These are phyloP conservation scores for Solanum okadae DNA, from an alignment of 257 asterid genomes.

Conservation along the genomic window DNA sequence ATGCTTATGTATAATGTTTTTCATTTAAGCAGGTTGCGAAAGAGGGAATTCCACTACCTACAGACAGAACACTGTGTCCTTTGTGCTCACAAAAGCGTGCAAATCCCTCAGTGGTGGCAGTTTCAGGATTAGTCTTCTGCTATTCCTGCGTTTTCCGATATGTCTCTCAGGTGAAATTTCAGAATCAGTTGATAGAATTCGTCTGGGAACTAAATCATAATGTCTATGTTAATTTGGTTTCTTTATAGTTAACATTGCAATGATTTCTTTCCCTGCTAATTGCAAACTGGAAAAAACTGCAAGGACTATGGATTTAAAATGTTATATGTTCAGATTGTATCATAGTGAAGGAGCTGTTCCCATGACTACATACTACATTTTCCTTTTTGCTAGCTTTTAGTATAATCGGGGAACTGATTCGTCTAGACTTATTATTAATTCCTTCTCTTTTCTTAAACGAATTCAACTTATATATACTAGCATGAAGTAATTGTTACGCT, in stretches of 20 bases:
- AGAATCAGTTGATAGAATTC: neutral
- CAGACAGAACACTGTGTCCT: conserved; percentile 73
- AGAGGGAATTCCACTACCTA: conserved; percentile 86
- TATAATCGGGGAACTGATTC: neutral
- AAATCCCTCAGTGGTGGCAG: conserved; percentile 83
- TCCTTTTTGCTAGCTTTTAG: neutral
- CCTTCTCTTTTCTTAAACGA: neutral
- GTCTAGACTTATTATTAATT: neutral
- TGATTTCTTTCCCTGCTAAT: neutral
- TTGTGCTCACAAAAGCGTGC: conserved; percentile 80
- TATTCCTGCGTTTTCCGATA: conserved; percentile 89
- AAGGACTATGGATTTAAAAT: neutral
- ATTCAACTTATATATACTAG: neutral
- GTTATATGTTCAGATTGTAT: neutral
- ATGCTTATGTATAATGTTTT: neutral
- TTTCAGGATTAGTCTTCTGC: conserved; percentile 95
- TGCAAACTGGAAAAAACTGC: neutral
- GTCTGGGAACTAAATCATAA: neutral
- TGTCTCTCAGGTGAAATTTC: conserved; percentile 65
- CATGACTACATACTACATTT: neutral
- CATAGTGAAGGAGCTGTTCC: neutral
- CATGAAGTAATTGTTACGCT: neutral
- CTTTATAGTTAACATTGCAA: neutral
- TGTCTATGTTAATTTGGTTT: neutral
- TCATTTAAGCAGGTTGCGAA: conserved; percentile 60